phyloP scores from a whole-genome alignment of 2,329 filamentous ascomycete genomes.

The Sporothrix humicola region DNA sequence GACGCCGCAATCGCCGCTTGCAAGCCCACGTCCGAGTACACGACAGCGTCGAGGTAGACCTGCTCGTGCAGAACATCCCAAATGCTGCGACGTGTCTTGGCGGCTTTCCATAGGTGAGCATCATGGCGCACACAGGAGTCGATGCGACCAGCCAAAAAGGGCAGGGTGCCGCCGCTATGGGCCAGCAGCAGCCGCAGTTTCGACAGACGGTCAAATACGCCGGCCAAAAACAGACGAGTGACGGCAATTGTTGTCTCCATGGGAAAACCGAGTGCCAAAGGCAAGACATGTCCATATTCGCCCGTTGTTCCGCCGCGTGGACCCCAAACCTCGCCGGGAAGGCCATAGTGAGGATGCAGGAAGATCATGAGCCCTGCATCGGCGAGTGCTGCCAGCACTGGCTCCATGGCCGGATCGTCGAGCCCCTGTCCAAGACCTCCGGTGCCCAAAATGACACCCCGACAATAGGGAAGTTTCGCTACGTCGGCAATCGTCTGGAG shows the following conservation, averaged over 20 bases:
- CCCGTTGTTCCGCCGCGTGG: slow-evolving; percentile 56
- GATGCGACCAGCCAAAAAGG: slow-evolving; percentile 85
- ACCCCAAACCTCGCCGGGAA: slow-evolving; percentile 81
- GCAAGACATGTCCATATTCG: slow-evolving; percentile 86
- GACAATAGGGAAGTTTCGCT: slow-evolving; percentile 66
- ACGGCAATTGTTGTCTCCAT: slow-evolving; percentile 93
- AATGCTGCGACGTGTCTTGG: slow-evolving; percentile 59
- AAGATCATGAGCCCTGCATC: slow-evolving; percentile 72
- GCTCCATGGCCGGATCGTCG: slow-evolving; percentile 75
- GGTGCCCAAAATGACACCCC: slow-evolving; percentile 89
- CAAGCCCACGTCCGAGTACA: slow-evolving; percentile 77
- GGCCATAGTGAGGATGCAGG: slow-evolving; percentile 89
- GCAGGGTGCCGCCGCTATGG: slow-evolving; percentile 86
- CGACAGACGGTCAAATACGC: slow-evolving; percentile 79
- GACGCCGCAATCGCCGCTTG: slow-evolving; percentile 71
- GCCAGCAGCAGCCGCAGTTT: slow-evolving; percentile 77
- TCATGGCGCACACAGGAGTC: slow-evolving; percentile 89
- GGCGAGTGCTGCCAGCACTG: slow-evolving; percentile 73
- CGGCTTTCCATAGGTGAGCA: slow-evolving; percentile 70
- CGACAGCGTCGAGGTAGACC: slow-evolving; percentile 85
- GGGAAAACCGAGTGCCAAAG: slow-evolving; percentile 84
- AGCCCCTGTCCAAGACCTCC: slow-evolving; percentile 79
- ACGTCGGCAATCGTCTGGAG: slow-evolving; percentile 70
- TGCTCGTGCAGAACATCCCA: slow-evolving; percentile 70
- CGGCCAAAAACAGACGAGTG: slow-evolving; percentile 82